A percentile compares a stretch with the other conserved stretches of the same genome.
Evolutionary conservation across 208 protist genomes (phyloP).

Genomic region (Novymonas esmeraldas): DNA sequence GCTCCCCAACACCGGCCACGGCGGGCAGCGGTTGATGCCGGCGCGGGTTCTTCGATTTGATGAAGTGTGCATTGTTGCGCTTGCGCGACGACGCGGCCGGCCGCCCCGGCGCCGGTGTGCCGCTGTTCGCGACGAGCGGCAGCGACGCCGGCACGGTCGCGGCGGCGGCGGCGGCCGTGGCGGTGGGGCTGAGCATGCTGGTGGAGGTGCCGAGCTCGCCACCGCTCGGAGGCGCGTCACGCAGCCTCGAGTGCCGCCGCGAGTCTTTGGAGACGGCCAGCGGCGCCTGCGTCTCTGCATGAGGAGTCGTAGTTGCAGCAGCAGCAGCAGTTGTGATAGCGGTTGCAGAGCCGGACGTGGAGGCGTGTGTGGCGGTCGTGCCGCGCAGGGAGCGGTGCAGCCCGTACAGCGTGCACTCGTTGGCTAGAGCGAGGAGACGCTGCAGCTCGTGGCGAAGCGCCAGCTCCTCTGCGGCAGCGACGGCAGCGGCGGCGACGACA

Average conservation of each 20-base stretch:
- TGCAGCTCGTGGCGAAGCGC: slow-evolving; percentile 6
- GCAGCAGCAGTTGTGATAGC: background rate
- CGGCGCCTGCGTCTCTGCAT: background rate
- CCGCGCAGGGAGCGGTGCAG: slow-evolving; percentile 5
- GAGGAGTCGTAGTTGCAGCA: too few species aligned
- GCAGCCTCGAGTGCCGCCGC: background rate
- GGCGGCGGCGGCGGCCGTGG: background rate
- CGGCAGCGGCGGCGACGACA: background rate
- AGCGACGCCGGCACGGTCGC: background rate
- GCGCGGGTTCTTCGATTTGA: background rate
- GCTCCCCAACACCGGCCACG: slow-evolving; percentile 52
- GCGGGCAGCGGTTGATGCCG: slow-evolving; percentile 41
- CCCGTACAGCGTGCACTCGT: slow-evolving; percentile 6
- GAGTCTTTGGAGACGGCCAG: background rate
- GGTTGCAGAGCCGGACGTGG: background rate
- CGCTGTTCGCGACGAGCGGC: background rate
- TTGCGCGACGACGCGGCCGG: background rate
- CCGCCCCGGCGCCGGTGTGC: background rate
- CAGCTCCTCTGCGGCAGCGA: background rate
- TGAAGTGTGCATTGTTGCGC: background rate
- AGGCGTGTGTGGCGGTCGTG: background rate
- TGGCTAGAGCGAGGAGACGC: slow-evolving; percentile 2
- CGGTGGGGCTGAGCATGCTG: background rate
- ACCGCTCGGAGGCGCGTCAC: background rate
- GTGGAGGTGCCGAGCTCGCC: background rate